Base-by-base conservation (phyloP, 2,329 filamentous ascomycete genomes). In the Lecanicillium sp. region DNA sequence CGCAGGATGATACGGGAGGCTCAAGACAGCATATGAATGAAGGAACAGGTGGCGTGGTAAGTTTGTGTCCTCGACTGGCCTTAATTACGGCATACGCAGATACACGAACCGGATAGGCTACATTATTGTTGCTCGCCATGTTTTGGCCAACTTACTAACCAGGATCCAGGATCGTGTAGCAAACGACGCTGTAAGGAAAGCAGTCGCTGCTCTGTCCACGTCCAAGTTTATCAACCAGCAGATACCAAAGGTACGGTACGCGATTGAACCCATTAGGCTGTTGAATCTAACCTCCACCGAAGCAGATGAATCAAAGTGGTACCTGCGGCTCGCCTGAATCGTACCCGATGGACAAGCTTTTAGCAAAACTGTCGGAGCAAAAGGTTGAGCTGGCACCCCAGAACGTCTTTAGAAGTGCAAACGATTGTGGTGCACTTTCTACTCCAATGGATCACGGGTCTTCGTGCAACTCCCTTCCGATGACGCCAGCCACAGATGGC, bases 311-410 rank as follows among this genome's bases (percentile, higher is more conserved):
- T 44, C 66, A 71, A 48, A 68, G 73, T 25, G 32, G n/a, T n/a
- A n/a, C 52, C 4, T 49, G 56, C 9, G 53, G 51, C 5, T 45
- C 56, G 10, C 45, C 53, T 33, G 69, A 72, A 29, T 46, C 60
- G 20, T 72, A 69, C 40, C 68, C 72, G 8, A 78, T 89, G 69
- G 85, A 92, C 51, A 80, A 80, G 43, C 74, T 88, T 37, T 66
- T 88, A 46, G 77, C 81, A 40, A 84, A 81, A 55, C 70, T 90
- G 34, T 77, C 77, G n/a, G 80, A 88, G 57, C 82, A 87, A 52
- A 77, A 82, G 52, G 65, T 66, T 31, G 57, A 69, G n/a, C 60
- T 81, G 36, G 57, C 77, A 83, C 53, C 74, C 72, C 44, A 67
- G 20, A 14, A 20, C n/a, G 18, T 13, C 14, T 4, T 25, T 19